Percentiles rank a stretch among this genome's conserved stretches.
phyloP scores from a whole-genome alignment of 441 rosid genomes.

The Daphne laureola region DNA sequence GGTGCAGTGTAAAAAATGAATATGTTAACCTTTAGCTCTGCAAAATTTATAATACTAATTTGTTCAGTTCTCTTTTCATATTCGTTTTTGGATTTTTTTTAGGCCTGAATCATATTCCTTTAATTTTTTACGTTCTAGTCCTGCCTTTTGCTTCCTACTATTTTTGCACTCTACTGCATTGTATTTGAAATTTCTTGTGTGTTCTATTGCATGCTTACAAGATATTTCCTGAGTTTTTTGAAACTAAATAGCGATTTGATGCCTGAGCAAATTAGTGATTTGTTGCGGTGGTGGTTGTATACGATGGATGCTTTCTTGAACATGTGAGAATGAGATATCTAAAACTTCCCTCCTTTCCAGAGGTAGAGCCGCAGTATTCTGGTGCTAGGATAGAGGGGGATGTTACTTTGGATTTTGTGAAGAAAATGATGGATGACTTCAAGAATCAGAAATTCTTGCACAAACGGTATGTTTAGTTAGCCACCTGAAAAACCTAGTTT shows the following conservation, averaged over 20 bases:
- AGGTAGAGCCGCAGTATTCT: constrained; percentile 90
- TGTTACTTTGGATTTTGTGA: constrained; percentile 82
- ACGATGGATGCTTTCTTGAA: constrained; percentile 1
- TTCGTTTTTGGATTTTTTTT: not conserved
- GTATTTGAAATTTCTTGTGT: too few species aligned
- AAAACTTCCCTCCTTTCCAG: constrained; percentile 32
- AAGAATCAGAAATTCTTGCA: constrained; percentile 79
- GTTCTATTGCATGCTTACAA: too few species aligned
- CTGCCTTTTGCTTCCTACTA: too few species aligned
- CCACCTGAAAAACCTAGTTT: constrained; percentile 13
- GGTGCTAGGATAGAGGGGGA: constrained; percentile 95
- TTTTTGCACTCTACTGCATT: too few species aligned
- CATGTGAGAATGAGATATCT: constrained; percentile 12
- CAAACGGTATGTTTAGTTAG: constrained; percentile 45
- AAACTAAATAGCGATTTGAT: too few species aligned
- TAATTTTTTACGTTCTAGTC: too few species aligned
- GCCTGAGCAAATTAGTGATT: not conserved
- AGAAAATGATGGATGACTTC: constrained; percentile 91
- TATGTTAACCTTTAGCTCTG: too few species aligned
- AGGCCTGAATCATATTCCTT: too few species aligned
- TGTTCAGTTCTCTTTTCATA: not conserved
- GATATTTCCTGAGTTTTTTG: too few species aligned
- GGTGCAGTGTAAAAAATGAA: too few species aligned
- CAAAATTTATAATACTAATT: not conserved
- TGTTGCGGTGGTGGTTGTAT: not conserved